Conservation (phyloP, 2,329 filamentous ascomycete genomes). For the Trichoderma guizhouense region DNA sequence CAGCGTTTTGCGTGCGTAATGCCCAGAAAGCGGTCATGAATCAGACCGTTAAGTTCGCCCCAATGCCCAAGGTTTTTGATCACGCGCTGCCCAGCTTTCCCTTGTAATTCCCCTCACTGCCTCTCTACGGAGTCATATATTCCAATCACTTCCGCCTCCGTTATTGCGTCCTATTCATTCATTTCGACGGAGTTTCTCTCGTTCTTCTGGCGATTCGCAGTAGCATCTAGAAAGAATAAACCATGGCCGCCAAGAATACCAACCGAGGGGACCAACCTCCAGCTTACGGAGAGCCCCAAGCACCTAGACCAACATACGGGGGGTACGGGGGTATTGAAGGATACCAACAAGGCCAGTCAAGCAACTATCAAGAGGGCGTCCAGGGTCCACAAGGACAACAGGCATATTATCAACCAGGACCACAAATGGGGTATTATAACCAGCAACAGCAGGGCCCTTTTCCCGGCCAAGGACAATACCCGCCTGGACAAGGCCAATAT, state of each 20-base stretch:
- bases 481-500: slow-evolving; percentile 3
- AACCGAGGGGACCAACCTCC: slow-evolving; percentile 44
- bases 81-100: not conserved
- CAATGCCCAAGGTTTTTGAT: not conserved
- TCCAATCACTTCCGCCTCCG: no score
- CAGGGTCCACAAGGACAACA: slow-evolving; percentile 29
- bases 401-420: slow-evolving; percentile 41
- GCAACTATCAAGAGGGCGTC: slow-evolving; percentile 28
- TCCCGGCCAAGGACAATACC: slow-evolving; percentile 32
- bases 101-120: not conserved
- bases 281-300: slow-evolving; percentile 41
- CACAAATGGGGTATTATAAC: slow-evolving; percentile 44
- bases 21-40: not conserved
- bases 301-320: slow-evolving; percentile 44
- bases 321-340: slow-evolving; percentile 28
- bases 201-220: not conserved
- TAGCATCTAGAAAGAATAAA: not conserved
- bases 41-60: not conserved
- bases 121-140: not conserved
- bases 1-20: slow-evolving; percentile 5
- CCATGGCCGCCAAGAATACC: not conserved
- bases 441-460: slow-evolving; percentile 37
- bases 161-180: not conserved
- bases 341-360: slow-evolving; percentile 29
- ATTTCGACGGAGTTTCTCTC: not conserved